phyloP scores from a whole-genome alignment of 2,329 filamentous ascomycete genomes.

The Rhexocercosporidium sp. region DNA sequence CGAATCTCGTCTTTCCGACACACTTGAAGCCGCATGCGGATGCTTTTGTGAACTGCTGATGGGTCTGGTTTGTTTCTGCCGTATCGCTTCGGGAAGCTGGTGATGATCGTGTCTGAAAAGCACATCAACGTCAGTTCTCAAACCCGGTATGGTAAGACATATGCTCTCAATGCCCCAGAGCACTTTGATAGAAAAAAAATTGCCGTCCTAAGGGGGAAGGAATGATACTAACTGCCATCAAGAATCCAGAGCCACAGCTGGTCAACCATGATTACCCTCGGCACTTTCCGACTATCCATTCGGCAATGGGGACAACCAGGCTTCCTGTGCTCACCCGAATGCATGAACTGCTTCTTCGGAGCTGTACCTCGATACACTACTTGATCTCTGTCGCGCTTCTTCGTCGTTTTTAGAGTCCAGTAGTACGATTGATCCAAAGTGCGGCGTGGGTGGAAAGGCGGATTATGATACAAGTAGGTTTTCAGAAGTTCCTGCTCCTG shows the following conservation, averaged over 20 bases:
- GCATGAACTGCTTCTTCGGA: not conserved
- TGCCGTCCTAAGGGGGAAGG: not conserved
- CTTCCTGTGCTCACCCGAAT: not conserved
- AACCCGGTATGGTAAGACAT: no score
- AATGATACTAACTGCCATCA: conserved; percentile 11
- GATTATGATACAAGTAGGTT: not conserved
- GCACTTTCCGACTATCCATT: not conserved
- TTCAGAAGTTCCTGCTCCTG: not conserved
- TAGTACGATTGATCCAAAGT: not conserved
- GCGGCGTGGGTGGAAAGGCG: not conserved
- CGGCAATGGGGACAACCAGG: not conserved
- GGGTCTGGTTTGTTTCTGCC: no score
- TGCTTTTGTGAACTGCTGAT: no score
- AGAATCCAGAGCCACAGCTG: conserved; percentile 39
- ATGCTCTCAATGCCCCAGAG: not conserved
- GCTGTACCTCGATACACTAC: not conserved
- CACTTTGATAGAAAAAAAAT: no score
- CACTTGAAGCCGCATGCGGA: no score
- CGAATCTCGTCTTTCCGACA: no score
- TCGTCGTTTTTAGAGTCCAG: not conserved
- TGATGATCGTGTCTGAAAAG: not conserved
- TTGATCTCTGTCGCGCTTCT: not conserved
- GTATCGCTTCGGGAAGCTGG: not conserved
- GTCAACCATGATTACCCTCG: conserved; percentile 44
- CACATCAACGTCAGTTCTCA: no score